These are phyloP conservation scores for Prunus kanzakura DNA, from an alignment of 306 rosid species.

Conservation along the genomic window DNA sequence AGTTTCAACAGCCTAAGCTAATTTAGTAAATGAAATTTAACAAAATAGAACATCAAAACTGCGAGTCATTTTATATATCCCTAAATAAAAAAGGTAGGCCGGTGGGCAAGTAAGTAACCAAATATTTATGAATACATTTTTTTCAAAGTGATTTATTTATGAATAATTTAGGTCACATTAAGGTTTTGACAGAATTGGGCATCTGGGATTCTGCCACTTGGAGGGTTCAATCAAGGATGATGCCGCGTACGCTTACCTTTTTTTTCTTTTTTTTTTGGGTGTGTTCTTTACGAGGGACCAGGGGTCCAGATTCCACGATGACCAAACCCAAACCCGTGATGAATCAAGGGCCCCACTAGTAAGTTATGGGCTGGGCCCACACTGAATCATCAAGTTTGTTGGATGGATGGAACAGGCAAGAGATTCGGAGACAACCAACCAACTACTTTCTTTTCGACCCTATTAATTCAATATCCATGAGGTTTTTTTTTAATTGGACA, in stretches of 20 bases:
- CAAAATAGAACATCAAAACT: neutral
- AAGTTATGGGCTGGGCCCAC: neutral
- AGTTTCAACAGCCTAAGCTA: neutral
- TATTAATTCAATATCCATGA: neutral
- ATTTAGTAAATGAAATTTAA: neutral
- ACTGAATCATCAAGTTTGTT: constrained; percentile 11
- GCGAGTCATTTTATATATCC: neutral
- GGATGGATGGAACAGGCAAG: constrained; percentile 5
- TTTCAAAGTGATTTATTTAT: too few species aligned
- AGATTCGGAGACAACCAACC: neutral
- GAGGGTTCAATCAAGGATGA: neutral
- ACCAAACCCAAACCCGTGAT: neutral
- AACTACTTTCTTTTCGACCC: neutral
- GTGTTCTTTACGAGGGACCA: neutral
- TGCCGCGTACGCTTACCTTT: neutral
- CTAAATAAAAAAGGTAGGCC: neutral
- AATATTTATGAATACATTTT: too few species aligned
- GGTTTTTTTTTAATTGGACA: too few species aligned
- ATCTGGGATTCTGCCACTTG: constrained; percentile 2
- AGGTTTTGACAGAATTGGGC: neutral
- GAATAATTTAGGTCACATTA: too few species aligned
- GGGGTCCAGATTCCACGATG: neutral
- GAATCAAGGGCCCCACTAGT: constrained; percentile 1
- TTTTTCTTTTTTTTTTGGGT: neutral
- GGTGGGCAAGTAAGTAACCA: neutral